These are phyloP conservation scores for Citrus medica DNA, from an alignment of 345 rosid genomes.

Conservation along the genomic window DNA sequence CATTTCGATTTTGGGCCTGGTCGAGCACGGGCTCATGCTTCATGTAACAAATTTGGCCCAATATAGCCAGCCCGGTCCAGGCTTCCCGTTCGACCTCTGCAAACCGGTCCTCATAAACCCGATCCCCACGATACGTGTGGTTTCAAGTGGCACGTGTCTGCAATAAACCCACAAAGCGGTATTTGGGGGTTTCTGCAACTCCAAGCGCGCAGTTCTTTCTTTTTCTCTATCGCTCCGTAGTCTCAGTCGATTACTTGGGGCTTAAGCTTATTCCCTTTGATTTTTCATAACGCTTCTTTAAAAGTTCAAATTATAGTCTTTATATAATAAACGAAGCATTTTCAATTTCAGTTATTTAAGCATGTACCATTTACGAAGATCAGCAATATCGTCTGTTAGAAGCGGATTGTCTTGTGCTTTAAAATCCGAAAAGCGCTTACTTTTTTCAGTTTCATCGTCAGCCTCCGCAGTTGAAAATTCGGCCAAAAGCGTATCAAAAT, in stretches of 20 bases:
- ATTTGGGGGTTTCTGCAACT: neutral
- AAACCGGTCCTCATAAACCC: neutral
- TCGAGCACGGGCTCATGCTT: too few species aligned
- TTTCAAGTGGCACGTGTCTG: constrained; percentile 1
- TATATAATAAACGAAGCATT: neutral
- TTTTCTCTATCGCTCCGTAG: neutral
- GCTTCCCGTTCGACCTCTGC: neutral
- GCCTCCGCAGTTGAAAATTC: neutral
- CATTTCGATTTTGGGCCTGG: too few species aligned
- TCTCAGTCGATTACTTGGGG: neutral
- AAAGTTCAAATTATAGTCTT: neutral
- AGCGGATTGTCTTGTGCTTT: neutral
- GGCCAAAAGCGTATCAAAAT: neutral
- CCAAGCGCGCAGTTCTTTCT: neutral
- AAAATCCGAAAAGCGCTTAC: neutral
- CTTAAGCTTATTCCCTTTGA: neutral
- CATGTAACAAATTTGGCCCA: too few species aligned
- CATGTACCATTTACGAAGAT: constrained; percentile 7
- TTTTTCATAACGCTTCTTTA: neutral
- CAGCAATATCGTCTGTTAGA: neutral
- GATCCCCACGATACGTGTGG: neutral
- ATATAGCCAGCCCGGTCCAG: neutral
- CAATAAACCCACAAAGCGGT: constrained; percentile 4
- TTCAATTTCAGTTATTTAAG: neutral
- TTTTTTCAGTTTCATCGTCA: neutral